Evolutionary conservation across 495 filamentous ascomycete species (phyloP).

Genomic region (Lepidopterella palustris): DNA sequence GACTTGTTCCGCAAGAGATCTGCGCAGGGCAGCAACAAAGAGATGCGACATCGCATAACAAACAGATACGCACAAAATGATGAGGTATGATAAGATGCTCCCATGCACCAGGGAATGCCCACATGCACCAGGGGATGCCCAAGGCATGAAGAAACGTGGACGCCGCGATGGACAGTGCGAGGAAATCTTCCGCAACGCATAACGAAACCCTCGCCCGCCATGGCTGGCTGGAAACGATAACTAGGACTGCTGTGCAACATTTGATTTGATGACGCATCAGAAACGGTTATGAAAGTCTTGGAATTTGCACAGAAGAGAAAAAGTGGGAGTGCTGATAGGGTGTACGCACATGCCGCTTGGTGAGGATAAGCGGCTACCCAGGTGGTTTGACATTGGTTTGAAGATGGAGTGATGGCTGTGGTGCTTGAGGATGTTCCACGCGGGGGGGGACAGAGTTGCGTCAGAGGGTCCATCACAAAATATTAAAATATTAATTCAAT

Average conservation of each 20-base stretch:
- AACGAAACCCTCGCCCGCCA: neutral
- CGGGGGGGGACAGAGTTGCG: neutral
- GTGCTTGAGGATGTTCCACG: neutral
- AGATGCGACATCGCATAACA: neutral
- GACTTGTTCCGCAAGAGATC: conserved; percentile 3
- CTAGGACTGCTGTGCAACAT: neutral
- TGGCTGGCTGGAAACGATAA: neutral
- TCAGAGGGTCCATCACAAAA: neutral
- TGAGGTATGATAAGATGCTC: too few relatives aligned
- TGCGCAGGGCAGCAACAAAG: neutral
- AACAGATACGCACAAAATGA: neutral
- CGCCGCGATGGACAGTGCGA: neutral
- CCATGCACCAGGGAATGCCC: neutral
- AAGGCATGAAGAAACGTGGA: neutral
- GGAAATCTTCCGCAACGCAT: neutral
- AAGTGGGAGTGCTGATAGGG: neutral
- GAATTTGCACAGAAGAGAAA: neutral
- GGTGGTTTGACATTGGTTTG: conserved; percentile 2
- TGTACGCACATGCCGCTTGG: neutral
- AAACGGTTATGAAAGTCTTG: neutral
- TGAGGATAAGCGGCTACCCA: neutral
- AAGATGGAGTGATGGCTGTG: neutral
- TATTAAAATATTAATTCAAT: neutral
- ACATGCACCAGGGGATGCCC: neutral
- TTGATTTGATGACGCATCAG: neutral